A percentile compares a stretch with the other conserved stretches of the same genome.
Conservation (phyloP, 495 filamentous ascomycete genomes). For the Sabuloglossum arenarium region DNA sequence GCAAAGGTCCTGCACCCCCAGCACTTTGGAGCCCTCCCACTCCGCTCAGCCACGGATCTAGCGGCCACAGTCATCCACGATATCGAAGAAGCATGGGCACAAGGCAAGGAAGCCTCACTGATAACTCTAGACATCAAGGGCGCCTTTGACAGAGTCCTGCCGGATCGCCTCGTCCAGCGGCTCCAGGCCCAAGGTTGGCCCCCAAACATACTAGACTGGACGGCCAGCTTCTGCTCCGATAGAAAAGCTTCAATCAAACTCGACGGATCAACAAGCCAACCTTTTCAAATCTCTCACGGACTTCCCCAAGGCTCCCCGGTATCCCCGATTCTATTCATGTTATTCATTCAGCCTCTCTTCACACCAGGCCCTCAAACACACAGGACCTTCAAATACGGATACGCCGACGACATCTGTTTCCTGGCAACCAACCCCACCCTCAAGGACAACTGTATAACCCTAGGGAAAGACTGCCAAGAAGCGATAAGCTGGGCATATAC, state of each 20-base stretch:
- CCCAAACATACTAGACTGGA: neutral
- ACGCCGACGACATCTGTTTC: neutral
- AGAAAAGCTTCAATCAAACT: neutral
- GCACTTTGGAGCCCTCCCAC: neutral
- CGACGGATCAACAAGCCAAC: neutral
- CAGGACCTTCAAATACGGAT: neutral
- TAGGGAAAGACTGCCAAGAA: neutral
- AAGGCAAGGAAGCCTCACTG: neutral
- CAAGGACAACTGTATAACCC: neutral
- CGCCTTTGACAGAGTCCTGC: neutral
- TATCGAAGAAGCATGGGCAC: neutral
- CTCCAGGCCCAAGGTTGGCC: neutral
- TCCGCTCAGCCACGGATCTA: neutral
- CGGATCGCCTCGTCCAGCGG: neutral
- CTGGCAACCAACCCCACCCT: neutral
- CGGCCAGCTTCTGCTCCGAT: neutral
- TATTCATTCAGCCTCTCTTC: neutral
- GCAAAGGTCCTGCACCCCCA: neutral
- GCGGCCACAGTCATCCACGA: neutral
- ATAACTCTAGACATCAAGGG: neutral
- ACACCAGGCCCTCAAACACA: neutral
- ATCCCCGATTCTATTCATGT: neutral
- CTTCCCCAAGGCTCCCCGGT: neutral
- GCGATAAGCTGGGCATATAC: neutral
- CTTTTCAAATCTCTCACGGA: neutral